A percentile compares a stretch with the other conserved stretches of the same genome.
phyloP scores from a whole-genome alignment of 2,329 filamentous ascomycete species.

The Daldinia eschscholtzii region DNA sequence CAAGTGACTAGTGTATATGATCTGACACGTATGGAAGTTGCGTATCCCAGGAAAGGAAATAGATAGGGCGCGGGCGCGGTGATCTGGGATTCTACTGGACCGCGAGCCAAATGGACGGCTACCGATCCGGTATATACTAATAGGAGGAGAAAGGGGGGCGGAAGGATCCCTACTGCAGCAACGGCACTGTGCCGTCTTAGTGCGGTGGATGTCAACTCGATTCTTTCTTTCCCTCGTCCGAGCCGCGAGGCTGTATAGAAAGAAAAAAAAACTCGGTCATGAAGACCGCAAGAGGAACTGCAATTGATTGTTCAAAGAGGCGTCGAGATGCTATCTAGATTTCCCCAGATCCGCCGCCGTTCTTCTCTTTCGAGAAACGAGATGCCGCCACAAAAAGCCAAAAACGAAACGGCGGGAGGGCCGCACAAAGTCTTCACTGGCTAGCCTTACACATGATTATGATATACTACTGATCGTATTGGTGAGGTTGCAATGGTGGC shows the following conservation, averaged over 20 bases:
- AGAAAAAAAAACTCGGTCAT: background rate
- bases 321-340: slow-evolving; percentile 2
- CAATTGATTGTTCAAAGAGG: too few species aligned
- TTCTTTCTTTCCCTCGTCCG: background rate
- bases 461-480: slow-evolving; percentile 6
- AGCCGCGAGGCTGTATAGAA: background rate
- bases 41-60: background rate
- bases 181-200: slow-evolving; percentile 21
- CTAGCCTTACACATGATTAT: slow-evolving; percentile 7
- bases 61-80: background rate
- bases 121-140: slow-evolving; percentile 15
- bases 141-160: slow-evolving; percentile 3
- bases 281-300: background rate
- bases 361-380: background rate
- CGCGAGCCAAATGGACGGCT: slow-evolving; percentile 3
- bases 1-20: slow-evolving; percentile 17
- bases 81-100: slow-evolving; percentile 13
- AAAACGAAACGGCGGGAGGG: background rate
- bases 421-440: background rate
- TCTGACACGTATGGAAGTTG: slow-evolving; percentile 12
- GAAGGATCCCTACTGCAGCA: slow-evolving; percentile 20
- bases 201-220: slow-evolving; percentile 1
- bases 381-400: background rate
- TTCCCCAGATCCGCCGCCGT: background rate
- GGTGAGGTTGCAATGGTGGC: slow-evolving; percentile 32